Base-by-base conservation (phyloP, 2,329 filamentous ascomycete species). In the Botrytis elliptica region DNA sequence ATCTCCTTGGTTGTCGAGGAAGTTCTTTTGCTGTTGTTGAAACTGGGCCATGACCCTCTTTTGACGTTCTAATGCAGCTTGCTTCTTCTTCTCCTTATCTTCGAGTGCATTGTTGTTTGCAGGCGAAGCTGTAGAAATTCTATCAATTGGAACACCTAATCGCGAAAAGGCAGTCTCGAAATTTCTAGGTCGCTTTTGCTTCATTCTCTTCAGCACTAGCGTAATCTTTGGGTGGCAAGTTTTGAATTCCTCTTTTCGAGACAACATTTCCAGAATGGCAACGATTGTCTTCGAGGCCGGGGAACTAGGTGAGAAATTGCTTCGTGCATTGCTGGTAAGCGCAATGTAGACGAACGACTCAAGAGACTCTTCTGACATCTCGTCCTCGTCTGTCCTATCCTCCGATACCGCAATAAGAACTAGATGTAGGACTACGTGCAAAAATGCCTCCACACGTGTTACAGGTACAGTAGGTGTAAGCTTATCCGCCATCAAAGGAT, bases 31-130 rank as follows among this genome's bases (percentile, higher is more conserved):
- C 80, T 99, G 95, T 81, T 97, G 92, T 81, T 98, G 96, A 83
- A 99, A 98, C 80, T 98, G 94, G 2, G 95, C 96, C 95, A 99
- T 98, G 46, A 99, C 94, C 79, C 90, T 92, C 2, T 95, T 95
- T 82, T 98, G 95, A 36, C 96, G 90, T 78, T 94, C 95, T 59
- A 95, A 84, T 0, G 96, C 96, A 70, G 95, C 93, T 82, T 93
- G 92, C 86, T 98, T 99, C 85, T 95, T 97, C 75, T 90, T 85
- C 82, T 95, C 93, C 25, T 89, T 88, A 79, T 95, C 93, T 55
- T 86, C 89, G 9, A 83, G 79, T 6, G 87, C 85, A 73, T 85
- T 84, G 49, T 86, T 85, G 75, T 89, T 86, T 22, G 92, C 92
- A n/a, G 95, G 94, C 1, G 94, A 96, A 6, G 91, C 90, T 7